Evolutionary conservation across 345 rosid species (phyloP), one percentile per base, ranked within the genome.

Genomic region (Gossypium ekmanianum): DNA sequence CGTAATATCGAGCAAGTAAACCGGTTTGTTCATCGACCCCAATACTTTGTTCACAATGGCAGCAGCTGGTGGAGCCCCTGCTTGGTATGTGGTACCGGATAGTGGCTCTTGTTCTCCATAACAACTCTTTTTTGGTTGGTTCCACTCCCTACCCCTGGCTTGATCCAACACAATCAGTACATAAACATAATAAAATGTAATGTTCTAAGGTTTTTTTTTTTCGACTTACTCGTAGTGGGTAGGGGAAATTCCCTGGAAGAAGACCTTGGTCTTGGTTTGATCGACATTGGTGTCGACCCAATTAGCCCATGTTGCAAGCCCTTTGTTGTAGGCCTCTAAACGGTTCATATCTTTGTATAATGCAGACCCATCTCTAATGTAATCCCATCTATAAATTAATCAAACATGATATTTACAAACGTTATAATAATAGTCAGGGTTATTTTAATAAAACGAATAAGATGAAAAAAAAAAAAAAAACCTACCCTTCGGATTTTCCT

Each of bases 231-330:
- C 73, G 59, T 92, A 94, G 77, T 92, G 98, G 55, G 97, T 94
- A 20, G 98, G 97, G 67, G 98, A 94, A 74, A 94, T 91, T 77
- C 93, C 97, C 78, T 94, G 98, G 88, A 91, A 94, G 87, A 92
- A 89, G 76, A 92, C 97, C 78, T 79, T 75, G 71, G 98, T 94
- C 77, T 76, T 79, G 1, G 90, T 51, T 51, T 88, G 70, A 79
- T 92, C 86, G 20, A 94, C 87, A 72, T 88, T 86, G 54, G n/a
- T 81, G 75, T 94, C 97, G 71, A 89, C 91, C 98, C 98, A 94
- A 47, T 72, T 86, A 55, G 81, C 89, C 98, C 98, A 94, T 48
- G 97, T 94, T 11, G 83, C 79, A 71, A 94, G 74, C 24, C 94
- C 98, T 88, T 86, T 88, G 22, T 72, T 76, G 76, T 77, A 94